Evolutionary conservation across 176 grass and related monocot species (phyloP), one percentile per base, ranked within the genome.

Genomic region (Hordeum marinum): DNA sequence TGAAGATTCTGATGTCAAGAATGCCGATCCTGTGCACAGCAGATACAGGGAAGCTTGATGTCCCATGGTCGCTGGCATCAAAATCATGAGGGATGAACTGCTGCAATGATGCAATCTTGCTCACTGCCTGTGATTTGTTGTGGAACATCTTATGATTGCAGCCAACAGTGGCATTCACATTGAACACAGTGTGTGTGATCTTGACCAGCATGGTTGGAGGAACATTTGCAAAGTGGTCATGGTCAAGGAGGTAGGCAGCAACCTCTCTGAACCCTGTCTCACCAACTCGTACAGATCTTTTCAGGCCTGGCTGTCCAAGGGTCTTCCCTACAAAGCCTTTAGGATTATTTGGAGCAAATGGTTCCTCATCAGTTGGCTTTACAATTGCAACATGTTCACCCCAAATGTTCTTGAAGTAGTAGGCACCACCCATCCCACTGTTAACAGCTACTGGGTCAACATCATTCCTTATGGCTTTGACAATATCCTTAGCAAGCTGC

Each of bases 361-460:
- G 96, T 69, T 98, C 96, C 85, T 98, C 96, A 39, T 98, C 96
- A 10, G 96, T 98, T 63, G 96, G 96, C 81, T 98, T 98, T 31
- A 92, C 91, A 63, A 98, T 98, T n/a, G 91, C 96, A 80, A 98
- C 88, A 83, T 84, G 87, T 31, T 98, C 93, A 31, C 96, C 96
- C 13, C 48, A 65, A 36, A 73, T 54, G 68, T 96, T 94, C 75
- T 90, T 90, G 66, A 98, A 95, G 74, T 98, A 98, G 87, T 95
- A 98, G 4, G 93, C 96, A 73, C 96, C 96, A 42, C 96, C 93
- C 85, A 98, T 92, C 59, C 93, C 93, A 89, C 93, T 84, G 65
- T 87, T 87, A 82, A 96, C 89, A 36, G 90, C 78, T 81, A 94
- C 89, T 25, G 93, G 96, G 20, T 98, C 90, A 58, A 98, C 86